Evolutionary conservation across 2,329 filamentous ascomycete species (phyloP).

Genomic region (Herpotrichia juniperi): DNA sequence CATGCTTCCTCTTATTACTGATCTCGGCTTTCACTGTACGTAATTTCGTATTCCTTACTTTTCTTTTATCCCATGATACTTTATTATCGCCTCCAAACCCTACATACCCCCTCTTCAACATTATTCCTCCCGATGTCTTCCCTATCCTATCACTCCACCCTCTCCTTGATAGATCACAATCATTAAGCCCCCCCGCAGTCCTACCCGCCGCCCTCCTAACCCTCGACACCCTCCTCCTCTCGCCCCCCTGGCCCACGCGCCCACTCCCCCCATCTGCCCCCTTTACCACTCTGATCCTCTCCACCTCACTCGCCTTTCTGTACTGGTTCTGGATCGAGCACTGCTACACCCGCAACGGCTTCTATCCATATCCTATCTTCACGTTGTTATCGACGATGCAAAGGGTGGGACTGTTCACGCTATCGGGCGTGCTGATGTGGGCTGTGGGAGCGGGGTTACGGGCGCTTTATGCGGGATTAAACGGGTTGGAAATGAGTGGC

Average conservation of each 20-base stretch:
- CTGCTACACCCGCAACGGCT: conserved; percentile 71
- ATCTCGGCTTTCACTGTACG: conserved; percentile 40
- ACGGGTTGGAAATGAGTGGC: conserved; percentile 53
- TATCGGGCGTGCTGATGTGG: conserved; percentile 75
- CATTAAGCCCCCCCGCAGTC: conserved; percentile 32
- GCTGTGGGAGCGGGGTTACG: conserved; percentile 71
- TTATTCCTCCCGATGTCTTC: neutral
- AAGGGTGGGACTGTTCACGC: conserved; percentile 70
- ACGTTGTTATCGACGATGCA: conserved; percentile 68
- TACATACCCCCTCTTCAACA: too few relatives aligned
- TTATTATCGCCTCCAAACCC: too few relatives aligned
- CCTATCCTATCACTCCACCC: conserved; percentile 41
- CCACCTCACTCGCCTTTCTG: conserved; percentile 63
- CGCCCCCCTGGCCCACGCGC: conserved; percentile 67
- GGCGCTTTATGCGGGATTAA: conserved; percentile 70
- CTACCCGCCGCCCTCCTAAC: conserved; percentile 69
- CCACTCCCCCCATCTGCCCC: conserved; percentile 59
- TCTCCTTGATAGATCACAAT: conserved; percentile 56
- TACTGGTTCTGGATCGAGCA: conserved; percentile 83
- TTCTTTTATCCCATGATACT: too few relatives aligned
- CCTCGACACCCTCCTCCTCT: conserved; percentile 70
- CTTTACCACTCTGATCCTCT: conserved; percentile 64
- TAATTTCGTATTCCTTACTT: neutral
- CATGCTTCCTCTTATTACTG: conserved; percentile 53
- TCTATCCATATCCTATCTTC: conserved; percentile 88